Evolutionary conservation across 2,329 filamentous ascomycete species (phyloP).

Genomic region (Didymella keratinophila): DNA sequence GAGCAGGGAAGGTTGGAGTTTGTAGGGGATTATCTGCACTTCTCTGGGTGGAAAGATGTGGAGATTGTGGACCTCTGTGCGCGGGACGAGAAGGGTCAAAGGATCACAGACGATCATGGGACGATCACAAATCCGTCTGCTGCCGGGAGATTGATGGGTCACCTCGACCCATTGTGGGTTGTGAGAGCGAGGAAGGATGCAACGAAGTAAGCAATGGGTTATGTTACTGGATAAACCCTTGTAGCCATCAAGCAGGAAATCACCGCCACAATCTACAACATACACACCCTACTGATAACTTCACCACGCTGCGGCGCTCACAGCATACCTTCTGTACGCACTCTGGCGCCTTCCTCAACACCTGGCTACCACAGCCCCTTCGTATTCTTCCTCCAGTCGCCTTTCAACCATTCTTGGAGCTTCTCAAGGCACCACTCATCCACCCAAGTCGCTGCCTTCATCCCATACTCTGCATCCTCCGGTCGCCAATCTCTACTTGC

Average conservation of each 20-base stretch:
- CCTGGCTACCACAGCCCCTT: neutral
- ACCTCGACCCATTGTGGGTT: slow-evolving; percentile 41
- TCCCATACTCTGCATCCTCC: neutral
- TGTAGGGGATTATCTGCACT: slow-evolving; percentile 62
- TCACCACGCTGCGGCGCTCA: neutral
- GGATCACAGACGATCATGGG: slow-evolving; percentile 35
- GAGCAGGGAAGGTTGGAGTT: slow-evolving; percentile 58
- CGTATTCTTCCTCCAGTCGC: too few relatives aligned
- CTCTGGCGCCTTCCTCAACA: neutral
- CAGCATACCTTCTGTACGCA: neutral
- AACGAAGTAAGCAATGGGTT: neutral
- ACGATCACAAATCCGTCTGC: slow-evolving; percentile 23
- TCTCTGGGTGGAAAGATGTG: slow-evolving; percentile 60
- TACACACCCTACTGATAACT: neutral
- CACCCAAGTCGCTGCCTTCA: neutral
- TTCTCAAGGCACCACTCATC: slow-evolving; percentile 12
- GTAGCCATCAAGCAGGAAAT: neutral
- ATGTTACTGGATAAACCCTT: too few relatives aligned
- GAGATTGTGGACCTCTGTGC: slow-evolving; percentile 62
- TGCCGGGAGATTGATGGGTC: slow-evolving; percentile 21
- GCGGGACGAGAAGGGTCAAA: slow-evolving; percentile 38
- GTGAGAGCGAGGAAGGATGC: slow-evolving; percentile 32
- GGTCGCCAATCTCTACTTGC: slow-evolving; percentile 6
- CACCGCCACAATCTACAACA: neutral
- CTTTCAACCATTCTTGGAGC: slow-evolving; percentile 8